Percentiles rank a stretch among this genome's conserved stretches.
phyloP scores from a whole-genome alignment of 2,329 filamentous ascomycete genomes.

The Colletotrichum gloeosporioides region DNA sequence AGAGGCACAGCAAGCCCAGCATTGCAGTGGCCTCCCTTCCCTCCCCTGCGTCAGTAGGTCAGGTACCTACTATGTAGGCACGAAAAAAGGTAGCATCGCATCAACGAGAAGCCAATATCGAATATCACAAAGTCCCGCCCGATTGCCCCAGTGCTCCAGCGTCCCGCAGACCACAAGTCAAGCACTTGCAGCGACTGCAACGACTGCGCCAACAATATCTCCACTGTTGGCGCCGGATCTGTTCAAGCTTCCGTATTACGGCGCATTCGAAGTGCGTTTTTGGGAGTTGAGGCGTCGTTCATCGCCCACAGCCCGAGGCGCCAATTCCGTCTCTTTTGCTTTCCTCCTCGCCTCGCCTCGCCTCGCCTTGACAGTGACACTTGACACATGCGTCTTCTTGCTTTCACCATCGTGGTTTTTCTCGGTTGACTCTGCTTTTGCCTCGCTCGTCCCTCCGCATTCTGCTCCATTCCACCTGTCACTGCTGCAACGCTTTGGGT shows the following conservation, averaged over 20 bases:
- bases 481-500: not conserved
- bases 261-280: not conserved
- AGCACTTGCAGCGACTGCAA: not conserved
- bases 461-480: constrained; percentile 8
- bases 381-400: not conserved
- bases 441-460: not conserved
- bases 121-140: not conserved
- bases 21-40: not conserved
- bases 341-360: not conserved
- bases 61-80: not conserved
- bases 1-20: constrained; percentile 6
- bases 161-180: not conserved
- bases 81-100: not conserved
- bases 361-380: not conserved
- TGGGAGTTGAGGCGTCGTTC: not conserved
- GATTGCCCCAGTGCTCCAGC: not conserved
- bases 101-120: not conserved
- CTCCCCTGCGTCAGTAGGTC: not conserved
- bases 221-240: constrained; percentile 9
- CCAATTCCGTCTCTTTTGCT: not conserved
- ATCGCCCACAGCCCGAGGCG: not conserved
- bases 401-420: not conserved
- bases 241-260: constrained; percentile 8
- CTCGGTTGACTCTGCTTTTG: not conserved
- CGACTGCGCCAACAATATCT: constrained; percentile 12